Percentiles rank a stretch among this genome's conserved stretches.
phyloP scores from a whole-genome alignment of 176 grass and related monocot genomes.

The Secale cereale region DNA sequence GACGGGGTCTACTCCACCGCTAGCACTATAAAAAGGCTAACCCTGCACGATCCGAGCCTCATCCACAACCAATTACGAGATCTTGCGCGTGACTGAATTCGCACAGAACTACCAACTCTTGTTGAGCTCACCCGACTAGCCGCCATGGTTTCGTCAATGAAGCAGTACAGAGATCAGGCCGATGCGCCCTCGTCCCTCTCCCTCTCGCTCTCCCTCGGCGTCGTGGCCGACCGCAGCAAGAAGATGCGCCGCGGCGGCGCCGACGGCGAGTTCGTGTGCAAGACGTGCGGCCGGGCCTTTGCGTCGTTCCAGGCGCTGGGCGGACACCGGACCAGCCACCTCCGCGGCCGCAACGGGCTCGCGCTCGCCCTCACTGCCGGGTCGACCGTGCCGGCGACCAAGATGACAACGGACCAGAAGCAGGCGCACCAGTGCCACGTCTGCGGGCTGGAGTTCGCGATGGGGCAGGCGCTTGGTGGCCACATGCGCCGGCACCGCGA shows the following conservation, averaged over 20 bases:
- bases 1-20: not conserved
- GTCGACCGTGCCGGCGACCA: not conserved
- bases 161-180: conserved; percentile 14
- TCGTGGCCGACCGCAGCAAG: not conserved
- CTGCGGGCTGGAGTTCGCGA: conserved; percentile 46
- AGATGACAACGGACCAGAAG: not conserved
- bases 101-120: not conserved
- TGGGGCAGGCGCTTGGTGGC: conserved; percentile 58
- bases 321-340: conserved; percentile 62
- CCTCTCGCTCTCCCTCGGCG: conserved; percentile 20
- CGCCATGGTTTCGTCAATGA: not conserved
- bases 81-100: not conserved
- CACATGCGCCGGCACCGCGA: conserved; percentile 68
- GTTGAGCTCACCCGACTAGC: too few species aligned
- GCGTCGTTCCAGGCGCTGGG: conserved; percentile 64
- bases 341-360: conserved; percentile 35
- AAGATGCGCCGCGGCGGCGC: not conserved
- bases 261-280: conserved; percentile 44
- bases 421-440: conserved; percentile 32
- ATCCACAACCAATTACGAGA: not conserved
- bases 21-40: not conserved
- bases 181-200: not conserved
- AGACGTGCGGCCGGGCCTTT: conserved; percentile 62
- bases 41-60: not conserved
- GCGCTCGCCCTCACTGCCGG: conserved; percentile 1